Evolutionary conservation across 2,329 filamentous ascomycete genomes (phyloP).

Genomic region (Scolecobasidium constrictum): DNA sequence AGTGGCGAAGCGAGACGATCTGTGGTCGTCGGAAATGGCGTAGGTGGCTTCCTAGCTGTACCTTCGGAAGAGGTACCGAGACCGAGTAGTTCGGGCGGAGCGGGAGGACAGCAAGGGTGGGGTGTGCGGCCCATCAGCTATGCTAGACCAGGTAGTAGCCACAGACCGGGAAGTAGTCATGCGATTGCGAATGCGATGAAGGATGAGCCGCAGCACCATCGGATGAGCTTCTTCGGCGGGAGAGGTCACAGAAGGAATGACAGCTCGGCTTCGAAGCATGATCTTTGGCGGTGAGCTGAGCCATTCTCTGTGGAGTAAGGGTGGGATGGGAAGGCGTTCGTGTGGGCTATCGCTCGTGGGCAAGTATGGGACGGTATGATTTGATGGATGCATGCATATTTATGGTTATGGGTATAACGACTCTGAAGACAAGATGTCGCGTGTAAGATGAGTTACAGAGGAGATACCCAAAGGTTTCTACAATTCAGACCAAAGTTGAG

Average conservation of each 20-base stretch:
- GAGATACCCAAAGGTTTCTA: too few species aligned
- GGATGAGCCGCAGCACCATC: not conserved
- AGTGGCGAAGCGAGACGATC: not conserved
- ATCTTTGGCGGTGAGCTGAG: not conserved
- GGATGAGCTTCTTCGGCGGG: not conserved
- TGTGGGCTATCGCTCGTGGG: too few species aligned
- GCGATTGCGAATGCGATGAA: conserved; percentile 5
- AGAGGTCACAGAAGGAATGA: not conserved
- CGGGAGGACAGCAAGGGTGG: conserved; percentile 1
- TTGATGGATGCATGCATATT: too few species aligned
- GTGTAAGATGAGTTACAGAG: too few species aligned
- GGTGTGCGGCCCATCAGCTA: conserved; percentile 3
- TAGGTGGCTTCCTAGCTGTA: conserved; percentile 8
- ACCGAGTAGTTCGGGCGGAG: not conserved
- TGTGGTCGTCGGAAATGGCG: conserved; percentile 8
- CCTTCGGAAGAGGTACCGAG: not conserved
- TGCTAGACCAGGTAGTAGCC: not conserved
- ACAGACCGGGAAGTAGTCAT: conserved; percentile 6
- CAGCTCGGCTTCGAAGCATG: not conserved
- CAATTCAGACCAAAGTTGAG: too few species aligned
- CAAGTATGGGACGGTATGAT: too few species aligned
- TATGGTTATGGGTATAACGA: too few species aligned
- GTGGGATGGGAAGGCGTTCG: too few species aligned
- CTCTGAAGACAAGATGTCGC: too few species aligned
- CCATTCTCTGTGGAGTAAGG: too few species aligned